These are phyloP conservation scores for Oenanthe javanica DNA, from an alignment of 140 eudicot genomes.

Conservation along the genomic window DNA sequence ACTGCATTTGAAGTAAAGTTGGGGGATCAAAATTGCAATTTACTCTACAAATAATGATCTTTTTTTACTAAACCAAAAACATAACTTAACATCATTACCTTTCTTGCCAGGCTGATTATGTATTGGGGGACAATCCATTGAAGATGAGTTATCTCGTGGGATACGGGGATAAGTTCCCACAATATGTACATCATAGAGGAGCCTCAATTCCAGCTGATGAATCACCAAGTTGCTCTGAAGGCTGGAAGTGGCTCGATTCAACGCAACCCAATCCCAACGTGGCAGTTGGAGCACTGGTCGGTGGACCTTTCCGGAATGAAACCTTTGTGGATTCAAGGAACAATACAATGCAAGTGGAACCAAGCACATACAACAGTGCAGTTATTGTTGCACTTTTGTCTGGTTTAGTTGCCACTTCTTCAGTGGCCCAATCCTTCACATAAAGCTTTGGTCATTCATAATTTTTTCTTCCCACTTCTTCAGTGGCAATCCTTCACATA, in stretches of 20 bases:
- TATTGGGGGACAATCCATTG: slow-evolving; percentile 82
- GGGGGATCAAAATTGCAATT: too few species aligned
- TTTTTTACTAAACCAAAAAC: slow-evolving; percentile 1
- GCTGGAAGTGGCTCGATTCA: slow-evolving; percentile 73
- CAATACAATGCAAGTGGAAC: slow-evolving; percentile 89
- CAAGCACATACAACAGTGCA: slow-evolving; percentile 85
- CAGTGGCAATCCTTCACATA: slow-evolving; percentile 69
- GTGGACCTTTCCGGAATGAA: slow-evolving; percentile 86
- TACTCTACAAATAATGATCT: too few species aligned
- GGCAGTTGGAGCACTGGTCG: slow-evolving; percentile 83
- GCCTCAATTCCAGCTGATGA: slow-evolving; percentile 84
- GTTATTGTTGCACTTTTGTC: slow-evolving; percentile 78
- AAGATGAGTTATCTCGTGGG: slow-evolving; percentile 88
- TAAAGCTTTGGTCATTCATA: slow-evolving; percentile 12
- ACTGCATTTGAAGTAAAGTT: too few species aligned
- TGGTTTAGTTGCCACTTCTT: slow-evolving; percentile 80
- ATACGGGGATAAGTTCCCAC: slow-evolving; percentile 71
- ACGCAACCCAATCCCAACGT: slow-evolving; percentile 74
- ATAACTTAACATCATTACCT: neutral
- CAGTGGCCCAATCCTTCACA: slow-evolving; percentile 66
- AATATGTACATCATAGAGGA: slow-evolving; percentile 86
- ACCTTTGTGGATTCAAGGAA: slow-evolving; percentile 67
- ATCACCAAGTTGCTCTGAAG: slow-evolving; percentile 55
- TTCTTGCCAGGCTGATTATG: slow-evolving; percentile 60
- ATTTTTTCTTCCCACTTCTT: slow-evolving; percentile 25